These are phyloP conservation scores for Potentilla sterilis DNA, from an alignment of 306 rosid species.

Conservation along the genomic window DNA sequence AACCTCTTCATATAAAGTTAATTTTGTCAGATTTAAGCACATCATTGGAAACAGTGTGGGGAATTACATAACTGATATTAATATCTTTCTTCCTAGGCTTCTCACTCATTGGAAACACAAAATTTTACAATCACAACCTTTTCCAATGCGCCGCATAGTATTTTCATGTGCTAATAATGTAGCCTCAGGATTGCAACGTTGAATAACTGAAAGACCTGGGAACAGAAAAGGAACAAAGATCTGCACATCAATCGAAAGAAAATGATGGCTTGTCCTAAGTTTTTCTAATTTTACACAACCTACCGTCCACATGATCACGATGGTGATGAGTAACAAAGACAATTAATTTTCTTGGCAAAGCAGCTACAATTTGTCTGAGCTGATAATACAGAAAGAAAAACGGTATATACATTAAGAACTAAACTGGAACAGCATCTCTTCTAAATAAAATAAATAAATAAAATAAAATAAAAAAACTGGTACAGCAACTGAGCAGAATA, in stretches of 20 bases:
- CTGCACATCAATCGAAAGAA: neutral
- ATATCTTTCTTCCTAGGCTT: neutral
- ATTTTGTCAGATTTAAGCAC: neutral
- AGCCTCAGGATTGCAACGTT: constrained; percentile 77
- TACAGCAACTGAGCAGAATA: constrained; percentile 1
- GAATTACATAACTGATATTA: neutral
- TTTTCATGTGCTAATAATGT: constrained; percentile 70
- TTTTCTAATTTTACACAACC: constrained; percentile 21
- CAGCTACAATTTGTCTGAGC: constrained; percentile 61
- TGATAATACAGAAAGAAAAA: constrained; percentile 38
- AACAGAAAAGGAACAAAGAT: neutral
- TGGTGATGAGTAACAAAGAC: constrained; percentile 92
- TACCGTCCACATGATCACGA: constrained; percentile 83
- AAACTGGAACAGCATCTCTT: constrained; percentile 1
- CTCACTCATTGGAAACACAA: neutral
- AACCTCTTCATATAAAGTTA: neutral
- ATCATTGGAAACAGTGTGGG: neutral
- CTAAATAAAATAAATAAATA: too few species aligned
- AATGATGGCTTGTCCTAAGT: neutral
- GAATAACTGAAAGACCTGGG: constrained; percentile 83
- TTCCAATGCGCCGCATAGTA: constrained; percentile 67
- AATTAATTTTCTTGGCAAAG: constrained; percentile 73
- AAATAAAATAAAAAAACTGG: neutral
- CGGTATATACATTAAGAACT: neutral
- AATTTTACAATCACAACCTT: constrained; percentile 41